Base-by-base conservation (phyloP, 441 rosid species). In the Macaranga tanarius region DNA sequence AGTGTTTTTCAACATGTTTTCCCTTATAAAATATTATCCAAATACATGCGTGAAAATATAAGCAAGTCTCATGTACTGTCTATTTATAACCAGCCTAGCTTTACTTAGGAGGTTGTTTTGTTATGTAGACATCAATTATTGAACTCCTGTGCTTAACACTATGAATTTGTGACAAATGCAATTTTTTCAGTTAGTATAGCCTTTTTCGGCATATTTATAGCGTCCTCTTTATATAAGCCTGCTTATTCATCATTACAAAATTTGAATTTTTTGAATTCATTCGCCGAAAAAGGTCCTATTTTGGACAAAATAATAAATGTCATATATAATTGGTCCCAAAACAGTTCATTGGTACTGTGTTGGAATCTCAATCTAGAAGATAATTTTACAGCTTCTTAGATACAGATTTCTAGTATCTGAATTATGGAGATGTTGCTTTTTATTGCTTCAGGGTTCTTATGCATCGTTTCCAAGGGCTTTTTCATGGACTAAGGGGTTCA, bases 401-500 rank as follows among this genome's bases (percentile, higher is more conserved):
- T 65, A 38, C 60, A 57, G 62, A 69, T 75, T 26, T 34, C 44
- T 57, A 70, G 63, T 25, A 55, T 57, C 38, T 57, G 45, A 63
- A 54, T 62, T 51, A 73, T 19, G 16, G 42, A 38, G 47, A 10
- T 56, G 19, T 74, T 79, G 19, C 38, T 73, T 20, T 20, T 42
- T 70, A 25, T 58, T 45, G 50, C 26, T 59, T 38, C 86, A 95
- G 99, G 93, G 90, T 86, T 88, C 96, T 77, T 72, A 65, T 79
- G 85, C 83, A 68, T 66, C 85, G 68, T 79, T 83, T 82, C 86
- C 91, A 70, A 86, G 86, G 81, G 79, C 84, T 74, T 83, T 83
- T 62, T 74, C 92, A 78, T 82, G 88, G 89, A 85, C 81, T 85
- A 86, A 73, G 75, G 90, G 88, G 59, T 79, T 86, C 79, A 67